These are phyloP conservation scores for Hypoxylon sp. DNA, from an alignment of 2,329 filamentous ascomycete species.

Conservation along the genomic window DNA sequence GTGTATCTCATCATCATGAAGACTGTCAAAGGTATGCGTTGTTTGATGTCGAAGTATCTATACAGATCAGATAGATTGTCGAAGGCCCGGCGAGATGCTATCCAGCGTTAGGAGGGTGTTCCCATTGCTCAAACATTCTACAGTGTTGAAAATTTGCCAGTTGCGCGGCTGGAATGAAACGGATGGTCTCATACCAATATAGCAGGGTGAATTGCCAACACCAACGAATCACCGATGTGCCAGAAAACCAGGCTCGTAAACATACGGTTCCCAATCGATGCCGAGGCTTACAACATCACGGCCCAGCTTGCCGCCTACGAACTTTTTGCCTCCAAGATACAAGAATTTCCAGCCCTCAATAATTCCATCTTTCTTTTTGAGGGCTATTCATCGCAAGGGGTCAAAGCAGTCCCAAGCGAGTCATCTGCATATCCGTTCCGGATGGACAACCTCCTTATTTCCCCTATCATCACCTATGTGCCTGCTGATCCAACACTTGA, in stretches of 20 bases:
- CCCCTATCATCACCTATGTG: constrained; percentile 44
- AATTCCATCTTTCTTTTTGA: constrained; percentile 38
- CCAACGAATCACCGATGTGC: constrained; percentile 18
- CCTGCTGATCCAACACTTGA: constrained; percentile 39
- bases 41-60: too few species aligned
- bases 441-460: constrained; percentile 25
- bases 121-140: too few species aligned
- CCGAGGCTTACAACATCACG: constrained; percentile 44
- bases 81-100: too few species aligned
- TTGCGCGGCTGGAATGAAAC: too few species aligned
- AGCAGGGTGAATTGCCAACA: constrained; percentile 23
- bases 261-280: constrained; percentile 35
- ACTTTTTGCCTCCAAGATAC: constrained; percentile 46
- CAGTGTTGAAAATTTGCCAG: too few species aligned
- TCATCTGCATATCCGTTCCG: constrained; percentile 35
- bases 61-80: too few species aligned
- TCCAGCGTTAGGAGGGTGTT: too few species aligned
- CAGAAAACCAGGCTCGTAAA: constrained; percentile 31
- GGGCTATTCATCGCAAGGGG: constrained; percentile 31
- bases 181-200: too few species aligned
- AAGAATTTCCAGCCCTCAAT: constrained; percentile 44
- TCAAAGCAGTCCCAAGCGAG: constrained; percentile 27
- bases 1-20: too few species aligned
- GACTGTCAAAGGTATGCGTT: too few species aligned
- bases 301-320: constrained; percentile 50